Base-by-base conservation (phyloP, 2,329 filamentous ascomycete species). In the Paraconiothyrium brasiliense region DNA sequence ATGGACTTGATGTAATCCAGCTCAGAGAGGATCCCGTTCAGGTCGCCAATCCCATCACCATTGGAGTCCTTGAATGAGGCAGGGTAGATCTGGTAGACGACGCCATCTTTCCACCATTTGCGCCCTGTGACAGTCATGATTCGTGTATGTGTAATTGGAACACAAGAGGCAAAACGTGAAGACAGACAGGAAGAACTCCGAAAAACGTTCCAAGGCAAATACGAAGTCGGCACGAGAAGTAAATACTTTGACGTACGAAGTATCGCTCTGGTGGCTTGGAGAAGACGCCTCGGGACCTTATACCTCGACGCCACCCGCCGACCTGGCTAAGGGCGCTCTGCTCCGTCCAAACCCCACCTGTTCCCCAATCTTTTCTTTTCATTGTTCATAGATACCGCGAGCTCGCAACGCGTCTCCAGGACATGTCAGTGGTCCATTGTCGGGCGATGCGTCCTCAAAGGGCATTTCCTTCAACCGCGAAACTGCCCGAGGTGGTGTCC, bases 11-110 rank as follows among this genome's bases (percentile, higher is more conserved):
- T 79, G 66, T 88, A 87, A 70, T 86, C 84, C 20, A 88, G 77
- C 52, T 84, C 81, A 16, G 83, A 83, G 54, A 86, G 86, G 66
- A 88, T 86, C 41, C 86, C 86, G 50, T 81, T 82, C n/a, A 88
- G 75, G 62, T 88, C 86, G 44, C 86, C 86, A 50, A 83, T 75
- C 5, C 86, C 86, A 59, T 85, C 83, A 44, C 83, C 84, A 22
- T 84, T 87, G 46, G 83, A 84, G 71, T 88, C 86, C 64, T 86
- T 83, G 78, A 88, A 89, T 30, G 84, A 86, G n/a, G 86, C 83
- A 2, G 86, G 85, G 71, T 88, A 89, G 63, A 89, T 84, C 65
- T 89, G 86, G 71, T 89, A 89, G 24, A 88, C 84, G 10, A 84
- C 81, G 54, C 81, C 83, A 71, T 88, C 85, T 67, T 88, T 87